Conservation (phyloP, 768 basidiomycete species). For the Clitopilus hobsonii region DNA sequence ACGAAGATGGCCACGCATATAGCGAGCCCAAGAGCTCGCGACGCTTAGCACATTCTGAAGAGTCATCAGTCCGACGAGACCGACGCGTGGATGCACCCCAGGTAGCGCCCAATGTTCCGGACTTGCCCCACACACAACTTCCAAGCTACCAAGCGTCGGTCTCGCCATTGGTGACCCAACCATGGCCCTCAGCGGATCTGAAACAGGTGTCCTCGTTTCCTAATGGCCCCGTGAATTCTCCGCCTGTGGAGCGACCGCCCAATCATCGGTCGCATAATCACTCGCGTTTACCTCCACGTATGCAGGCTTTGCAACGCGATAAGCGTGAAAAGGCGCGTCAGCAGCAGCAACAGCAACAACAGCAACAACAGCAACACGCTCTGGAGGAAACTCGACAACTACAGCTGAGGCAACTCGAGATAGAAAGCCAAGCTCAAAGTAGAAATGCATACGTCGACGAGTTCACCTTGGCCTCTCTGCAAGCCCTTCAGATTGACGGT, state of each 20-base stretch:
- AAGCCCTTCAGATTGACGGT: not conserved
- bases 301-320: conserved; percentile 13
- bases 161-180: not conserved
- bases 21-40: not conserved
- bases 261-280: conserved; percentile 7
- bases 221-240: conserved; percentile 1
- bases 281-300: conserved; percentile 13
- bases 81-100: not conserved
- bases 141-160: not conserved
- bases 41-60: not conserved
- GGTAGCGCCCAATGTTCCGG: not conserved
- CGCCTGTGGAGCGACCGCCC: not conserved
- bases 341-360: conserved; percentile 6
- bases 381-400: too few species aligned
- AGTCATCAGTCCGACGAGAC: not conserved
- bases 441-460: not conserved
- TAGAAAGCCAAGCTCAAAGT: not conserved
- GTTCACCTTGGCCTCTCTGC: not conserved
- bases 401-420: not conserved
- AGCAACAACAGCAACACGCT: not conserved
- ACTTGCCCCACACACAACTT: not conserved
- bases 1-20: not conserved
- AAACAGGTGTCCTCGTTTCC: not conserved
- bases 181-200: not conserved
- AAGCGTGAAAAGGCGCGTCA: conserved; percentile 10